These are phyloP conservation scores for Fusarium neocosmosporiellum DNA, from an alignment of 2,329 filamentous ascomycete genomes.

Conservation along the genomic window DNA sequence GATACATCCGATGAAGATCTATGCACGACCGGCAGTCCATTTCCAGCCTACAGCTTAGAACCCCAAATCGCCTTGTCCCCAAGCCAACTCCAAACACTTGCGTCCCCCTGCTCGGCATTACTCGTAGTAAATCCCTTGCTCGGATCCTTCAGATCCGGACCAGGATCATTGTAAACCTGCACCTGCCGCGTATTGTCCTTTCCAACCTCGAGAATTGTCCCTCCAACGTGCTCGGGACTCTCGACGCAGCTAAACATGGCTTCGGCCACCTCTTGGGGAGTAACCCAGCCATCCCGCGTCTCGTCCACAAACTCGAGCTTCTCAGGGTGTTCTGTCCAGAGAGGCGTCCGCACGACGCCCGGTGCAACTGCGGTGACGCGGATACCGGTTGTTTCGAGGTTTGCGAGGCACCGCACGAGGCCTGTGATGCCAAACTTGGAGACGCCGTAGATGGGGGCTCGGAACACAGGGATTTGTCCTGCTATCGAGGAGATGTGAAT, in stretches of 20 bases:
- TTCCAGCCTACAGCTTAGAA: not conserved
- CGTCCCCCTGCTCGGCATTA: slow-evolving; percentile 41
- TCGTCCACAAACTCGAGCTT: slow-evolving; percentile 53
- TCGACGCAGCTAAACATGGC: slow-evolving; percentile 57
- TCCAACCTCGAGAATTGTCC: slow-evolving; percentile 56
- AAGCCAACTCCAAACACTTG: slow-evolving; percentile 44
- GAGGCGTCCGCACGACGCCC: slow-evolving; percentile 56
- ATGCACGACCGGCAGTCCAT: not conserved
- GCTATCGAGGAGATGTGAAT: slow-evolving; percentile 54
- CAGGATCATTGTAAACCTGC: slow-evolving; percentile 51
- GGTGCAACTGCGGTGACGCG: slow-evolving; percentile 58
- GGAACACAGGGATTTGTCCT: slow-evolving; percentile 48
- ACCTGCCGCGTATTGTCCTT: slow-evolving; percentile 48
- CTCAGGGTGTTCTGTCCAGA: slow-evolving; percentile 59
- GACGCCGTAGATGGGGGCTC: slow-evolving; percentile 53
- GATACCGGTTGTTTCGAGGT: slow-evolving; percentile 50
- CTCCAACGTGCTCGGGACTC: slow-evolving; percentile 48
- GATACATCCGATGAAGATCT: not conserved
- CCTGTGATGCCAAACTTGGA: slow-evolving; percentile 54
- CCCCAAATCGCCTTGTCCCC: slow-evolving; percentile 43
- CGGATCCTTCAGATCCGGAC: slow-evolving; percentile 47
- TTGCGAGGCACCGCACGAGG: slow-evolving; percentile 54
- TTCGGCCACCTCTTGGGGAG: slow-evolving; percentile 54
- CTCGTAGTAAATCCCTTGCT: slow-evolving; percentile 45
- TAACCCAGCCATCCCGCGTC: slow-evolving; percentile 53